Evolutionary conservation across 805 yeast species (phyloP).

Genomic region (Suhomyces sp.): DNA sequence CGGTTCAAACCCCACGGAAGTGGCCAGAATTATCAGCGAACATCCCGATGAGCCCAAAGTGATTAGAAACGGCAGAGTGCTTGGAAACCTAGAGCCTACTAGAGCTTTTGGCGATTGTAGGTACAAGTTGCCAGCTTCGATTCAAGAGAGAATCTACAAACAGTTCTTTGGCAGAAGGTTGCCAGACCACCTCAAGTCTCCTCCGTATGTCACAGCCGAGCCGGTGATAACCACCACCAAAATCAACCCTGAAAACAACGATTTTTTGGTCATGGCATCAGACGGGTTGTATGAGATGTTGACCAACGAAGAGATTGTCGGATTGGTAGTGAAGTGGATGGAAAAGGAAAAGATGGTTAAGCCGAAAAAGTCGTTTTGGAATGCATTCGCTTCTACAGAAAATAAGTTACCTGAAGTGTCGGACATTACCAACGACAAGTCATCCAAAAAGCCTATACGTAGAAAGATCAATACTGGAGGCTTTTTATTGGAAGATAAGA

Average conservation of each 20-base stretch:
- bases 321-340: slow-evolving; percentile 92
- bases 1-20: slow-evolving; percentile 87
- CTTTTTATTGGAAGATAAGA: slow-evolving; percentile 72
- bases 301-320: slow-evolving; percentile 88
- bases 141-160: slow-evolving; percentile 70
- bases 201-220: slow-evolving; percentile 97
- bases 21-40: slow-evolving; percentile 73
- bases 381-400: slow-evolving; percentile 38
- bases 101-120: slow-evolving; percentile 97
- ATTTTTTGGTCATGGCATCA: slow-evolving; percentile 87
- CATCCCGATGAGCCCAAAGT: slow-evolving; percentile 91
- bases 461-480: slow-evolving; percentile 42
- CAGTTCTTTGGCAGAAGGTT: slow-evolving; percentile 78
- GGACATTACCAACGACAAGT: slow-evolving; percentile 57
- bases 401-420: slow-evolving; percentile 59
- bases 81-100: slow-evolving; percentile 92
- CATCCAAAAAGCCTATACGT: slow-evolving; percentile 74
- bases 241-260: slow-evolving; percentile 66
- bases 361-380: slow-evolving; percentile 49
- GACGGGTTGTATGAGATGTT: slow-evolving; percentile 94
- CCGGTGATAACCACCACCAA: slow-evolving; percentile 86
- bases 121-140: slow-evolving; percentile 75
- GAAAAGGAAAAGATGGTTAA: slow-evolving; percentile 63
- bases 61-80: slow-evolving; percentile 80
- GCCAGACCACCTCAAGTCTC: slow-evolving; percentile 73